phyloP scores from a whole-genome alignment of 2,329 filamentous ascomycete genomes.

The Calonectria leucothoes region DNA sequence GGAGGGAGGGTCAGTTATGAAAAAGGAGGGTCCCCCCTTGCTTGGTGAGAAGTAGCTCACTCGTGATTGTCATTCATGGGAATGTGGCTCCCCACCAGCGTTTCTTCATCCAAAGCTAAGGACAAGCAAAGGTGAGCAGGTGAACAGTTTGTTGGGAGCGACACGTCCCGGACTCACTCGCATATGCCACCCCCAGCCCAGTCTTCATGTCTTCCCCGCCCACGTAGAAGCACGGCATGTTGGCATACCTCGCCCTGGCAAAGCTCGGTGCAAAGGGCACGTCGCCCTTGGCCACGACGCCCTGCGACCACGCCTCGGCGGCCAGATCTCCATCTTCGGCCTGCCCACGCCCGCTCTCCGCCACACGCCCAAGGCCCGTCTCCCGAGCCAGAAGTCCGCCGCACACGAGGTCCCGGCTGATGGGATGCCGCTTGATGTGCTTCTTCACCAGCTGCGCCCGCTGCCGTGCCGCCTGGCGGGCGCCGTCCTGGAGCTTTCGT shows the following conservation, averaged over 20 bases:
- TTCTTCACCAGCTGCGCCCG: conserved; percentile 47
- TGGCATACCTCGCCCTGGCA: conserved; percentile 42
- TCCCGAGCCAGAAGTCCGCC: conserved; percentile 44
- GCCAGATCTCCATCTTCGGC: conserved; percentile 39
- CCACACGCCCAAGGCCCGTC: conserved; percentile 26
- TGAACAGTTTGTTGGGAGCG: not conserved
- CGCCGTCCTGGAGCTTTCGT: conserved; percentile 59
- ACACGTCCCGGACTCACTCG: conserved; percentile 50
- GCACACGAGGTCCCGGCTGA: conserved; percentile 49
- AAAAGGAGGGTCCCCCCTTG: not conserved
- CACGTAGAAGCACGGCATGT: conserved; percentile 56
- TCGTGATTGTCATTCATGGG: conserved; percentile 55
- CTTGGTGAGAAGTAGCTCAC: conserved; percentile 42
- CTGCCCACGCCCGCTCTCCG: conserved; percentile 35
- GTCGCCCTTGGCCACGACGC: conserved; percentile 53
- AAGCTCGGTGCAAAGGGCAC: conserved; percentile 49
- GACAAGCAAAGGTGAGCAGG: conserved; percentile 30
- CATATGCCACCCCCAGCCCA: conserved; percentile 56
- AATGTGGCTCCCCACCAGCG: conserved; percentile 55
- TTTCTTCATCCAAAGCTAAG: conserved; percentile 49
- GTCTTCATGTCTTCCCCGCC: conserved; percentile 51
- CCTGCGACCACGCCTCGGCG: conserved; percentile 52
- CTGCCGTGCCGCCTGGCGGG: conserved; percentile 38
- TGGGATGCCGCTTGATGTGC: conserved; percentile 52
- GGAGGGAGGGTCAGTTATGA: not conserved